These are phyloP conservation scores for Globisporangium middletonii DNA, from an alignment of 352 stramenopile genomes.

Conservation along the genomic window DNA sequence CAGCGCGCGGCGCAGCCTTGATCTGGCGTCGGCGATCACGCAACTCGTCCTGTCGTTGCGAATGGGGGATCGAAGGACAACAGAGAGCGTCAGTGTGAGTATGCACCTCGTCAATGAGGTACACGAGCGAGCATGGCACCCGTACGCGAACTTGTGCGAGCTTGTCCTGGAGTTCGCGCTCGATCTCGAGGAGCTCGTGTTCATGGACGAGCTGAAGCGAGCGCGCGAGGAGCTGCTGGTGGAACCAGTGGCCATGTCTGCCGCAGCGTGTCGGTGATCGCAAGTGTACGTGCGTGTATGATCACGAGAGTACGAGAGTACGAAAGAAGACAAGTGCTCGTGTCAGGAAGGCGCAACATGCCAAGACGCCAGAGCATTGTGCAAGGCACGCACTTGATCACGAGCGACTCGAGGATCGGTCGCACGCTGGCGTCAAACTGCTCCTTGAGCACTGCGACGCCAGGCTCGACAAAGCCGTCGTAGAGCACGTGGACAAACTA, in stretches of 20 bases:
- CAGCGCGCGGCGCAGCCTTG: neutral
- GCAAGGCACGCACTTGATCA: constrained; percentile 32
- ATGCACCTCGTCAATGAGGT: neutral
- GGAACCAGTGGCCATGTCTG: constrained; percentile 63
- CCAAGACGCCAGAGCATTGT: too few species aligned
- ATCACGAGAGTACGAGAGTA: neutral
- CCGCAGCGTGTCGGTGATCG: neutral
- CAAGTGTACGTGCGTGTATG: neutral
- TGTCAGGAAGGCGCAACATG: neutral
- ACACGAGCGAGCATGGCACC: neutral
- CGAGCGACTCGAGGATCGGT: constrained; percentile 44
- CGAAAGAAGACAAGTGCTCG: too few species aligned
- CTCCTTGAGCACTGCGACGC: constrained; percentile 29
- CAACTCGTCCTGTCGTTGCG: constrained; percentile 18
- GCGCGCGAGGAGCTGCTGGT: constrained; percentile 45
- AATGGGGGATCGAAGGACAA: neutral
- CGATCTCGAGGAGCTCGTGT: constrained; percentile 34
- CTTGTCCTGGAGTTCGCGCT: constrained; percentile 47
- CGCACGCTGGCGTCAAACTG: constrained; percentile 40
- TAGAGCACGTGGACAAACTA: constrained; percentile 63
- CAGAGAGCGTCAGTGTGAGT: too few species aligned
- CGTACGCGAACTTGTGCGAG: constrained; percentile 31
- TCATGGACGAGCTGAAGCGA: constrained; percentile 44
- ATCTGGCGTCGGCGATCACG: constrained; percentile 15
- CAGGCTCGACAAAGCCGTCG: constrained; percentile 51